Evolutionary conservation across 2,329 filamentous ascomycete genomes (phyloP), one percentile per base, ranked within the genome.

Genomic region (Penicillium griseofulvum): DNA sequence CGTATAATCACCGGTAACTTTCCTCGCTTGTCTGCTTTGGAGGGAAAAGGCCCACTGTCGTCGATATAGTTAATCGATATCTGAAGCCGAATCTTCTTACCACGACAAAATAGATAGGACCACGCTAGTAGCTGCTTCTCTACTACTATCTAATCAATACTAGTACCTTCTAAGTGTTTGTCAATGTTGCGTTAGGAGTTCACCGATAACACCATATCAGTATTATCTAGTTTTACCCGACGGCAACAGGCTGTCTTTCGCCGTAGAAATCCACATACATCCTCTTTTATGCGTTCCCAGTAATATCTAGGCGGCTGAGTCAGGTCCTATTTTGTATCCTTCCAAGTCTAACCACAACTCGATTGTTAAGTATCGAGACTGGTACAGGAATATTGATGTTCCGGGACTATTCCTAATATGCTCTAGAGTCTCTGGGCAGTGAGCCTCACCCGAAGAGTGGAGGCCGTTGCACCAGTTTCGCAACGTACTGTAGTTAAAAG

Each of bases 51-150:
- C 5, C 52, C 28, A 33, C 44, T 49, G 17, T 63, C 58, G 17
- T 68, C 66, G 55, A 68, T 53, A 47, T 71, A 70, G 39, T 65
- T 67, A 26, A 68, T 62, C 3, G 57, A 61, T 33, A 68, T 65
- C 34, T 52, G 29, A 39, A 68, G 57, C 16, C 50, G 55, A 11
- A 67, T 56, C 54, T 62, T 64, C 52, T 68, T 67, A 37, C 57
- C 58, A 39, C 29, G 36, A 60, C 49, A 54, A 19, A 55, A 63
- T 11, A 68, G 52, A 55, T 60, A 39, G 26, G 43, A 33, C 65
- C 52, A 68, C 50, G 47, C 49, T 12, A 58, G 44, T 3, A 68
- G 59, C 57, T 66, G 52, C 19, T 55, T 62, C 44, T 69, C 56
- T 16, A 67, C 60, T 46, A 41, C 33, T 36, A 45, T 61, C 63